These are phyloP conservation scores for Tetrapisispora namnaoensis DNA, from an alignment of 805 yeast species.

Conservation along the genomic window DNA sequence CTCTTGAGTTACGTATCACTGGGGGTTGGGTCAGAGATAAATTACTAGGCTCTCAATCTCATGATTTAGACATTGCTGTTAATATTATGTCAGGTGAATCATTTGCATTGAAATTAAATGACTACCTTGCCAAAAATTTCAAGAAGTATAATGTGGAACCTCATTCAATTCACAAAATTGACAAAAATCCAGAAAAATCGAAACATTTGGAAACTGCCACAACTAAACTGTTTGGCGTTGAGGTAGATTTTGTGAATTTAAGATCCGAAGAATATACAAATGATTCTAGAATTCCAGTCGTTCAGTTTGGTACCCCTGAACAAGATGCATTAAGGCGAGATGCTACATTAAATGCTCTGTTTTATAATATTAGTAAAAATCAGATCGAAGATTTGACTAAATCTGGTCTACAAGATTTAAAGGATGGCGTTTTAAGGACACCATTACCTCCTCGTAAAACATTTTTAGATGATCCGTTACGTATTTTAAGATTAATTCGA, in stretches of 20 bases:
- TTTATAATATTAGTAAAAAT: conserved; percentile 64
- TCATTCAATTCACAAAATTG: conserved; percentile 63
- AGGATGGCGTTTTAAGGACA: conserved; percentile 65
- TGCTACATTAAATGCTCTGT: conserved; percentile 88
- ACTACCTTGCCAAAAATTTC: conserved; percentile 34
- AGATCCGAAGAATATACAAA: conserved; percentile 79
- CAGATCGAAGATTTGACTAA: conserved; percentile 80
- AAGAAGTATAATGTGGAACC: conserved; percentile 25
- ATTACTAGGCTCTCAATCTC: conserved; percentile 63
- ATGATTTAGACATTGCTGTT: conserved; percentile 89
- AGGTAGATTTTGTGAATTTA: conserved; percentile 87
- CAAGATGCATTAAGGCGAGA: conserved; percentile 91
- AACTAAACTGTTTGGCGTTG: conserved; percentile 72
- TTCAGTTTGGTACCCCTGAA: conserved; percentile 78
- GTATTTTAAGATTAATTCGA: conserved; percentile 76
- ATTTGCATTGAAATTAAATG: conserved; percentile 60
- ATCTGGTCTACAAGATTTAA: conserved; percentile 62
- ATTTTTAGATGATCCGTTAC: conserved; percentile 85
- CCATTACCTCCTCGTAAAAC: conserved; percentile 82
- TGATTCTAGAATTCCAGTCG: conserved; percentile 76
- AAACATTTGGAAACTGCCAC: conserved; percentile 97
- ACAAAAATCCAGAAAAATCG: conserved; percentile 88
- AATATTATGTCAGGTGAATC: conserved; percentile 77
- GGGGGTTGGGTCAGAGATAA: conserved; percentile 99
- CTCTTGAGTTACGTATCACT: conserved; percentile 50